Evolutionary conservation across 2,329 filamentous ascomycete species (phyloP).

Genomic region (Dactylellina cionopaga): DNA sequence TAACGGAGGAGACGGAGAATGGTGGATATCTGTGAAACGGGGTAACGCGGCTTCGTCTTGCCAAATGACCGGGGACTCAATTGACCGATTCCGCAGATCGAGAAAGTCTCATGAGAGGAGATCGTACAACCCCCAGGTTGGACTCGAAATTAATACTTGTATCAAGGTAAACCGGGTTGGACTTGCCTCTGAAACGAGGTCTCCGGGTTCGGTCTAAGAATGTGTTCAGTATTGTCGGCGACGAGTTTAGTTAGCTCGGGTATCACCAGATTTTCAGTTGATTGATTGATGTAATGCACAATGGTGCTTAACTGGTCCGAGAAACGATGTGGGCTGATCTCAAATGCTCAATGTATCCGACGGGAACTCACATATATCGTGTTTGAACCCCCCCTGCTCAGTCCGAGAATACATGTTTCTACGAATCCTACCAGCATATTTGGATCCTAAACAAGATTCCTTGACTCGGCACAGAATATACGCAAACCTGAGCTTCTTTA

Average conservation of each 20-base stretch:
- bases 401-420: background rate
- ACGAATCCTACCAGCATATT: constrained; percentile 8
- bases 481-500: background rate
- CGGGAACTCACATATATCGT: constrained; percentile 30
- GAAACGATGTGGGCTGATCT: background rate
- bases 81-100: background rate
- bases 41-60: too few relatives aligned
- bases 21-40: too few relatives aligned
- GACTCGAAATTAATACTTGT: background rate
- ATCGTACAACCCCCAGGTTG: background rate
- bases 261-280: constrained; percentile 40
- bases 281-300: background rate
- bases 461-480: background rate
- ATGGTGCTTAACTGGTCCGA: background rate
- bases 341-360: too few relatives aligned
- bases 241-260: constrained; percentile 20
- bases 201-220: background rate
- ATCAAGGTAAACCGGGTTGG: too few relatives aligned
- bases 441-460: too few relatives aligned
- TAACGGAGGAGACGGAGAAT: too few relatives aligned
- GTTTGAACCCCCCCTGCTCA: constrained; percentile 30
- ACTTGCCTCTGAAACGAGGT: too few relatives aligned
- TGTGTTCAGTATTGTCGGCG: constrained; percentile 25
- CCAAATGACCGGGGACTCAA: background rate
- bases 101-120: background rate